Evolutionary conservation across 176 grass and related monocot species (phyloP).

Genomic region (Cymbopogon citratus): DNA sequence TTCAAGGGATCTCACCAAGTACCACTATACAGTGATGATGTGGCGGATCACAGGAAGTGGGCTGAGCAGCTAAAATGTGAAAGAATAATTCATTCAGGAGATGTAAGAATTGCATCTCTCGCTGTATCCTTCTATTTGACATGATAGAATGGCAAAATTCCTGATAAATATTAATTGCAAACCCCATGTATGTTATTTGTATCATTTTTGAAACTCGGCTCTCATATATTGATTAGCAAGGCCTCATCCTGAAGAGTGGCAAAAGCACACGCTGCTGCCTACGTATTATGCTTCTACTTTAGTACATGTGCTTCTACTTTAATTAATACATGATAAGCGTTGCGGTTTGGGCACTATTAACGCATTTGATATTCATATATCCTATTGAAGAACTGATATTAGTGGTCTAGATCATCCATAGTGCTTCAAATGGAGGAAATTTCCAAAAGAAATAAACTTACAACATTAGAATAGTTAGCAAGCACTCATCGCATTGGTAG

Average conservation of each 20-base stretch:
- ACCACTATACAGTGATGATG: conserved; percentile 62
- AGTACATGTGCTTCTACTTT: neutral
- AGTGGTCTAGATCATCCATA: neutral
- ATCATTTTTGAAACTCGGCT: neutral
- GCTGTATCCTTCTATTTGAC: neutral
- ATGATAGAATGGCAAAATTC: neutral
- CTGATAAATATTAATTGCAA: neutral
- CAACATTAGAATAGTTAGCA: neutral
- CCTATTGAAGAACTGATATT: neutral
- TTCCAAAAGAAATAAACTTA: neutral
- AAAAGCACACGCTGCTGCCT: neutral
- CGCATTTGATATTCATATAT: neutral
- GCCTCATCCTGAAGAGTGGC: neutral
- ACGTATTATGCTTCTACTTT: neutral
- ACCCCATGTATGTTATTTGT: neutral
- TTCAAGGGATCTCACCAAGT: neutral
- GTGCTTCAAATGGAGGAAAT: neutral
- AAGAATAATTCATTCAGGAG: conserved; percentile 70
- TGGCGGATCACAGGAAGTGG: conserved; percentile 87
- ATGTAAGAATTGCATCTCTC: conserved; percentile 48
- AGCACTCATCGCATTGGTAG: neutral
- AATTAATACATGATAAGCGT: neutral
- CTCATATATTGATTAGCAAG: neutral
- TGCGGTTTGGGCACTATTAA: neutral
- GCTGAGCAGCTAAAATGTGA: conserved; percentile 50